Evolutionary conservation across 371 early-diverging fungal species (phyloP), one percentile per base, ranked within the genome.

Genomic region (Rhizopus stolonifer): DNA sequence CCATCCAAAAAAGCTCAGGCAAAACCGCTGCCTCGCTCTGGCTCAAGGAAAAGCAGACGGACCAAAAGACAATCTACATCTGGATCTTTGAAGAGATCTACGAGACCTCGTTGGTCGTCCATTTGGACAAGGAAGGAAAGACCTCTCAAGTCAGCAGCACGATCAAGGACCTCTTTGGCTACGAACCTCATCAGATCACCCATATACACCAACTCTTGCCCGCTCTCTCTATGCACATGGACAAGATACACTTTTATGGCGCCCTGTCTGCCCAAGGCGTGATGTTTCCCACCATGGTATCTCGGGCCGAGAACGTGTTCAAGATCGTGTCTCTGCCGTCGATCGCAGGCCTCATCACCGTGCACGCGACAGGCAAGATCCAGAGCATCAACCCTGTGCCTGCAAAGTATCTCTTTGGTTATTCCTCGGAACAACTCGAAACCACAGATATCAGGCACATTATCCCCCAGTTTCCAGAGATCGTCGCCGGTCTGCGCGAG

Each of bases 11-110:
- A 51, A 67, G 61, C 42, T 69, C 72, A 53, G 67, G 77, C 38
- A 84, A 84, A 46, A 74, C 82, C 4, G 81, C 85, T 31, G 84
- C 86, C 3, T 83, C 85, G 4, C 62, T 87, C 18, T 87, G 87
- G 87, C 72, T 87, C 8, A 87, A 87, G 44, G 79, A 74, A 33
- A 78, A 80, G 47, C 65, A 45, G 26, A 76, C 72, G 31, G 73
- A 80, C 13, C 83, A 81, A 1, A 60, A 75, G 18, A 48, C 52
- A 11, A 65, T 87, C 23, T 80, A 79, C 46, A 79, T 87, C 19
- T 87, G 87, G 87, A 82, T 87, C n/a, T 81, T 87, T 60, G 85
- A 87, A 53, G 85, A 84, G 46, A 84, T 85, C 26, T 74, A 76
- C n/a, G 84, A 83, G 54, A 69, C 70, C 0, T 73, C 69, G 13